Conservation (phyloP, 164 flowering plant species). For the Tinospora cordifolia region DNA sequence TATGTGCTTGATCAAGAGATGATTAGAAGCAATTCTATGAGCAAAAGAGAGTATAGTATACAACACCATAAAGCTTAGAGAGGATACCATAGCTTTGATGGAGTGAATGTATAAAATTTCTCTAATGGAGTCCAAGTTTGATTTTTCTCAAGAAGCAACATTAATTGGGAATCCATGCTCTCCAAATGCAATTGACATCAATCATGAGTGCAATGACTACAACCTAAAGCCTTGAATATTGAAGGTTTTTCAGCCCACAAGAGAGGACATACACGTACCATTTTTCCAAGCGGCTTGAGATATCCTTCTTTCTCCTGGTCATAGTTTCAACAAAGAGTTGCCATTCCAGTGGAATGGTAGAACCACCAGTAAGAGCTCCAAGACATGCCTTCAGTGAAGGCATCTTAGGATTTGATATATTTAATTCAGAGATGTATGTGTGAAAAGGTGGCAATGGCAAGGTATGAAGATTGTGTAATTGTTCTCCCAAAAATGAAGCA, state of each 20-base stretch:
- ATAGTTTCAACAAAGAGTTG: conserved; percentile 43
- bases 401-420: conserved; percentile 9
- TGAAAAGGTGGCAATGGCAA: conserved; percentile 51
- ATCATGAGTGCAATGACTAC: not conserved
- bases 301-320: conserved; percentile 39
- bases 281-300: conserved; percentile 44
- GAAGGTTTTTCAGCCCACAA: not conserved
- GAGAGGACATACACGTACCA: conserved; percentile 53
- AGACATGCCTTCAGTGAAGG: conserved; percentile 15
- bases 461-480: conserved; percentile 65
- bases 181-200: no score
- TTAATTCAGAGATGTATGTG: conserved; percentile 9
- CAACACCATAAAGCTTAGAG: no score
- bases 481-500: conserved; percentile 83
- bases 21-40: no score
- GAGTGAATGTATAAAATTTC: no score
- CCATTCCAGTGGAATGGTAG: conserved; percentile 49
- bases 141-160: no score
- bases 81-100: no score
- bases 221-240: not conserved
- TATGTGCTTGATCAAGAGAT: no score
- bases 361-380: conserved; percentile 16
- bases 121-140: no score
- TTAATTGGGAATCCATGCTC: no score
- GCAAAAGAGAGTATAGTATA: no score